Conservation (phyloP, 2,329 filamentous ascomycete genomes). For the Penicillium sclerotiorum region DNA sequence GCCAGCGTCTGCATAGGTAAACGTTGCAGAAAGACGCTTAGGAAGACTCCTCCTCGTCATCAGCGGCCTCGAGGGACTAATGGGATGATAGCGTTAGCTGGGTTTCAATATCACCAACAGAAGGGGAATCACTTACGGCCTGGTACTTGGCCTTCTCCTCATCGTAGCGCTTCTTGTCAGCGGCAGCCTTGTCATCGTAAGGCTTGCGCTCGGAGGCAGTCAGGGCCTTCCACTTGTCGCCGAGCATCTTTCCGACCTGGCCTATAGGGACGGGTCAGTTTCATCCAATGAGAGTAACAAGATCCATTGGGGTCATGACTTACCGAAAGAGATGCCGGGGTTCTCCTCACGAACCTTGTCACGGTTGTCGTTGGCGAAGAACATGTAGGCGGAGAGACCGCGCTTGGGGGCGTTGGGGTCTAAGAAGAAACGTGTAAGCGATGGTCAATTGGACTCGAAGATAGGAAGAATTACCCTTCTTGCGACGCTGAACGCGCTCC, state of each 20-base stretch:
- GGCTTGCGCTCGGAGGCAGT: slow-evolving; percentile 89
- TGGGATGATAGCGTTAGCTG: slow-evolving; percentile 9
- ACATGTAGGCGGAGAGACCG: slow-evolving; percentile 99
- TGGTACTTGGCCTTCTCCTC: slow-evolving; percentile 95
- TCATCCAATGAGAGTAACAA: not conserved
- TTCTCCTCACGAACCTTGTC: slow-evolving; percentile 98
- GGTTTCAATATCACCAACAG: not conserved
- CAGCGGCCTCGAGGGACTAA: slow-evolving; percentile 54
- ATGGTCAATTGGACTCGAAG: not conserved
- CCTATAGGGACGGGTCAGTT: slow-evolving; percentile 52
- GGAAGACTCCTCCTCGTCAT: slow-evolving; percentile 57
- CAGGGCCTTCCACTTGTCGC: slow-evolving; percentile 97
- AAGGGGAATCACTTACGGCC: slow-evolving; percentile 56
- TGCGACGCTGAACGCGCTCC: slow-evolving; percentile 65
- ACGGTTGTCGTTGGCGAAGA: slow-evolving; percentile 99
- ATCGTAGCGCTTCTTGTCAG: slow-evolving; percentile 99
- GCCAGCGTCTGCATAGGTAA: slow-evolving; percentile 34
- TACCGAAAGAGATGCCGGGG: slow-evolving; percentile 94
- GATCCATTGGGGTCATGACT: slow-evolving; percentile 2
- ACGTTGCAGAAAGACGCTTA: slow-evolving; percentile 27
- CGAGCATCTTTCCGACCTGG: slow-evolving; percentile 96
- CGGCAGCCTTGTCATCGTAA: slow-evolving; percentile 94
- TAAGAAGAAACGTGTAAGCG: slow-evolving; percentile 42
- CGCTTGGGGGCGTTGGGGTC: slow-evolving; percentile 99
- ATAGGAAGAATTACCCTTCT: slow-evolving; percentile 63